Base-by-base conservation (phyloP, 106 monocot species). In the Iris macrosiphon region DNA sequence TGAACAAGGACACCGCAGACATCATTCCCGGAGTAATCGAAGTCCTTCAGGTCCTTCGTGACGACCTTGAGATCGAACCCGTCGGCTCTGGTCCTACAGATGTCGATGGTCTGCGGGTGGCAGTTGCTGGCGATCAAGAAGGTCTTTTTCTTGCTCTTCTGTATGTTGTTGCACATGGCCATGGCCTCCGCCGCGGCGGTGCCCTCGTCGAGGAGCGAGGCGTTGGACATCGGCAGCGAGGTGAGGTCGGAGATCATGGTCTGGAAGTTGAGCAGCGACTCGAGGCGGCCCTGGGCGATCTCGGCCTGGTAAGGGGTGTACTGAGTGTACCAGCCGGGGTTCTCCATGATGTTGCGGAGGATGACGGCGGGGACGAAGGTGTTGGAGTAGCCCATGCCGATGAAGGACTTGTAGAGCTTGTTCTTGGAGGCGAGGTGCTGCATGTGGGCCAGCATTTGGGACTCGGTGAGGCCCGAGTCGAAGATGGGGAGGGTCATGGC, bases 121-220 rank as follows among this genome's bases (percentile, higher is more conserved):
- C 96, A 96, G 64, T 87, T 96, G 39, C 83, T 68, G 10, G 89
- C 82, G 54, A 90, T 79, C 18, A 96, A 35, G 46, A 96, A 96
- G 4, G 85, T 87, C 70, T 90, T 96, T 61, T 70, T 86, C 71
- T 80, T 90, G 33, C 76, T 69, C 14, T 66, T 79, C 40, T 72
- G 83, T 38, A 96, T 96, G 75, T 83, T 90, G 72, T 87, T 90
- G 67, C 96, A 96, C 96, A 96, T 96, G 32, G 89, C 76, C 96
- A 96, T 96, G 79, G 96, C 96, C 74, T 96, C 96, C n/a, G 96
- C 96, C 22, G 96, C 96, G 39, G 96, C 89, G 31, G 96, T 96
- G 45, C 88, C 96, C 69, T 96, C 96, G 49, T 96, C 96, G 9
- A 96, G 80, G 17, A 96, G 77, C 1, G 96, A 96, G 14, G 96